Evolutionary conservation across 108 stramenopile species (phyloP).

Genomic region (Nannochloropsis oceanica): DNA sequence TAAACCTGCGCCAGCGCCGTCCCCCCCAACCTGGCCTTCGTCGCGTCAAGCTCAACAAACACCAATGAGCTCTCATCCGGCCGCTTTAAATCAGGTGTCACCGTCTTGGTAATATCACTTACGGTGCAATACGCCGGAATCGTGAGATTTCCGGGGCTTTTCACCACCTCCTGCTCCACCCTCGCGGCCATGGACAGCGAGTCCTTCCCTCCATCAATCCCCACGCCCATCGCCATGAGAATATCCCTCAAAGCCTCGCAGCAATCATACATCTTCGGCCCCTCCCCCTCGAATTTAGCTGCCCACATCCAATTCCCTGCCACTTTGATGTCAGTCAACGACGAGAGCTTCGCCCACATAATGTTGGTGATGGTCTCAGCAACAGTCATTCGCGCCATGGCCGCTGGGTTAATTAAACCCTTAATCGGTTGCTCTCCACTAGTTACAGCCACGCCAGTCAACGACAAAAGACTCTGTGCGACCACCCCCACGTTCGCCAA

Average conservation of each 20-base stretch:
- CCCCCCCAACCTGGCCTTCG: conserved; percentile 75
- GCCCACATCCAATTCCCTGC: conserved; percentile 99
- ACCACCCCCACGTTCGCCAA: conserved; percentile 85
- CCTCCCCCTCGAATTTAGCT: conserved; percentile 93
- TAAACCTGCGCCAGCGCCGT: conserved; percentile 85
- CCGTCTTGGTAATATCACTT: conserved; percentile 54
- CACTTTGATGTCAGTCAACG: conserved; percentile 80
- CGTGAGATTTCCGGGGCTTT: conserved; percentile 90
- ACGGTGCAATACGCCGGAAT: conserved; percentile 68
- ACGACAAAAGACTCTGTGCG: conserved; percentile 80
- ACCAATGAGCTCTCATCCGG: conserved; percentile 52
- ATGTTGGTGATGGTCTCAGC: conserved; percentile 95
- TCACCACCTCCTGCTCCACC: conserved; percentile 81
- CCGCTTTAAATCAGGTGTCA: conserved; percentile 89
- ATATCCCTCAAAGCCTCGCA: conserved; percentile 78
- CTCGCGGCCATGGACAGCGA: conserved; percentile 96
- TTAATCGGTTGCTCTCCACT: conserved; percentile 98
- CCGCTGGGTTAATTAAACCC: conserved; percentile 71
- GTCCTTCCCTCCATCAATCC: conserved; percentile 98
- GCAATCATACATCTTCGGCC: conserved; percentile 93
- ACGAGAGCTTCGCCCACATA: conserved; percentile 86
- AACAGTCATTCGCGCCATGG: conserved; percentile 92
- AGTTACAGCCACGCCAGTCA: conserved; percentile 83
- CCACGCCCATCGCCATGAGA: conserved; percentile 66
- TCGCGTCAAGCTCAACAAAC: conserved; percentile 65